Evolutionary conservation across 2,329 filamentous ascomycete genomes (phyloP).

Genomic region (Aspergillus awamori): DNA sequence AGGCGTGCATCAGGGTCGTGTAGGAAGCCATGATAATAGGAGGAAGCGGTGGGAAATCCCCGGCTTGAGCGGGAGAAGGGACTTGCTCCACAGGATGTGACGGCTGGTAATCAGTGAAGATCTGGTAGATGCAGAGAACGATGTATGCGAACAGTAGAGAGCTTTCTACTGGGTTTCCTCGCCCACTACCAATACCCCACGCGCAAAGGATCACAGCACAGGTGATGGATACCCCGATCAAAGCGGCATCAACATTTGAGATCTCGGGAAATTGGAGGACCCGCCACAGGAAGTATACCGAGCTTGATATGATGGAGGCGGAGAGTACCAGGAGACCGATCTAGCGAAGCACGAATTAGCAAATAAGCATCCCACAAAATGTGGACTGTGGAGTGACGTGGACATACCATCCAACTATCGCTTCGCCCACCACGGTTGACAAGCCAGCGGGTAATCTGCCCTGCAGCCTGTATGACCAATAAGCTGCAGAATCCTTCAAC

Average conservation of each 20-base stretch:
- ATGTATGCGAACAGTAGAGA: conserved; percentile 95
- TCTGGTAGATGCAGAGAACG: conserved; percentile 98
- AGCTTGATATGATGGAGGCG: conserved; percentile 87
- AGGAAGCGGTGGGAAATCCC: conserved; percentile 89
- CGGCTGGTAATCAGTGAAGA: conserved; percentile 96
- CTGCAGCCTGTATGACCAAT: conserved; percentile 90
- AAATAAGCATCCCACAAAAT: background rate
- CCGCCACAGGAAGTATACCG: conserved; percentile 94
- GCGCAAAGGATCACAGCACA: conserved; percentile 90
- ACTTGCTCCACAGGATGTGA: conserved; percentile 64
- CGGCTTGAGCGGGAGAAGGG: conserved; percentile 58
- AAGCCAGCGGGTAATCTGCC: conserved; percentile 91
- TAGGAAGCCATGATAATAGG: conserved; percentile 99
- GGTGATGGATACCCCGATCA: conserved; percentile 91
- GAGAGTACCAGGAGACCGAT: conserved; percentile 86
- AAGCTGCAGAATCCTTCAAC: conserved; percentile 96
- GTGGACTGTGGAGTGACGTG: conserved; percentile 2
- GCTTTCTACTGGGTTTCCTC: conserved; percentile 93
- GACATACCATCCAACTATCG: conserved; percentile 91
- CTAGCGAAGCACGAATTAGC: conserved; percentile 48
- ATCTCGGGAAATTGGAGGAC: conserved; percentile 93
- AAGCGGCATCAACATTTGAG: conserved; percentile 84
- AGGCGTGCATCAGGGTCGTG: conserved; percentile 81
- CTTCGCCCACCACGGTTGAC: conserved; percentile 86
- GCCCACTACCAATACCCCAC: conserved; percentile 90